Evolutionary conservation across 331 rosid genomes (phyloP).

Genomic region (Malus hybrid): DNA sequence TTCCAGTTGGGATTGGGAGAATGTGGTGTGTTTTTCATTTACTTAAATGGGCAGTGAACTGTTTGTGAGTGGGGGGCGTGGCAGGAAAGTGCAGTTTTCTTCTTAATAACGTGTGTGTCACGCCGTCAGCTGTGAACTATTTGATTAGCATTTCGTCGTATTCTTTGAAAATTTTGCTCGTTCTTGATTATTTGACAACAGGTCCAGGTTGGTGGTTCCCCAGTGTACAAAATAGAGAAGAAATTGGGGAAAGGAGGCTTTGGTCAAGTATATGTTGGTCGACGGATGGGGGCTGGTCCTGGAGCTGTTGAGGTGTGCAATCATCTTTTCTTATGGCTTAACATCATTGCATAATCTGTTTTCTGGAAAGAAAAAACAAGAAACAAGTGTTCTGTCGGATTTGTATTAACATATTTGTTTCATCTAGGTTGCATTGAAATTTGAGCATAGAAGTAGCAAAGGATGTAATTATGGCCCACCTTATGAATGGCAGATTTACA

Average conservation of each 20-base stretch:
- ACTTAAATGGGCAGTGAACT: background rate
- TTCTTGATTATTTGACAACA: slow-evolving; percentile 14
- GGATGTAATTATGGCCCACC: slow-evolving; percentile 52
- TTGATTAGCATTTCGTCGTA: background rate
- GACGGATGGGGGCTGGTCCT: slow-evolving; percentile 30
- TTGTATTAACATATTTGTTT: background rate
- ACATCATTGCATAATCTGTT: background rate
- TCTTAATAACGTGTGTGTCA: background rate
- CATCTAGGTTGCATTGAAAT: slow-evolving; percentile 39
- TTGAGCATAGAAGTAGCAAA: slow-evolving; percentile 51
- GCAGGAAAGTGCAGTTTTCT: background rate
- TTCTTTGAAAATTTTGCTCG: background rate
- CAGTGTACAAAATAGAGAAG: slow-evolving; percentile 31
- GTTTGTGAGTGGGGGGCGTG: background rate
- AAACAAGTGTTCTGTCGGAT: background rate
- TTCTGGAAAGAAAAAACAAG: background rate
- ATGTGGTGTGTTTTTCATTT: background rate
- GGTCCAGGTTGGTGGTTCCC: slow-evolving; percentile 59
- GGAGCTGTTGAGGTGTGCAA: slow-evolving; percentile 47
- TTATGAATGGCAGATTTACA: slow-evolving; percentile 51
- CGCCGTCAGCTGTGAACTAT: too few relatives aligned
- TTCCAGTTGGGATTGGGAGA: background rate
- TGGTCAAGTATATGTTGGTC: slow-evolving; percentile 47
- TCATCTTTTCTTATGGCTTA: background rate
- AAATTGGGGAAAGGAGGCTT: slow-evolving; percentile 48